Base-by-base conservation (phyloP, 495 filamentous ascomycete genomes). In the Hypomontagnella monticulosa region DNA sequence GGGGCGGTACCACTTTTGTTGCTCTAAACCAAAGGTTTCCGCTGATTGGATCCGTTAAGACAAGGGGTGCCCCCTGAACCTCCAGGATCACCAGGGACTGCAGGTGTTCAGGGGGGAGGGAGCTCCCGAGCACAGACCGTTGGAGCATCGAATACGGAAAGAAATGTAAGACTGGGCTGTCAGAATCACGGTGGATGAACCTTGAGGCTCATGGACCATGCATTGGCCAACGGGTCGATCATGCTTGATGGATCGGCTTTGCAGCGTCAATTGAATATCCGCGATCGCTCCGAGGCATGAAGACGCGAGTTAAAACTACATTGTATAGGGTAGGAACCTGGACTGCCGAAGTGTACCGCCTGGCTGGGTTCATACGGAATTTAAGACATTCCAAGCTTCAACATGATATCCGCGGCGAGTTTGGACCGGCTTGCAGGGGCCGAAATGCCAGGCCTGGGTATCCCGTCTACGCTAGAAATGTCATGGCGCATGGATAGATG, bases 1-100 rank as follows among this genome's bases (percentile, higher is more conserved):
- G 61, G 59, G 66, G 37, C 53, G 20, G 57, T 16, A 67, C 64
- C 64, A 58, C 19, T 59, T 48, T 59, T 42, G 57, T 51, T 61
- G 41, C 47, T 46, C 47, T 19, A 61, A 63, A 53, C 59, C 56
- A 60, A 33, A 47, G 33, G 27, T 43, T 63, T 32, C 50, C 42
- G 49, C 36, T 69, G 66, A 69, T 69, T 69, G 66, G 66, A 57
- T 58, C 60, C 56, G 30, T 32, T 30, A 37, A 9, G 44, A 69
- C 66, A 69, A 43, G 66, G 43, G 37, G n/a, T n/a, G n/a, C 23
- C 43, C 57, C 57, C 50, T 50, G 61, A 42, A 46, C 30, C 42
- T 54, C 49, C 14, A 42, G 42, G 55, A 66, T 66, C 43, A 51
- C 37, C 42, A 53, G 55, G 52, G 41, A 52, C 15, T 61, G 23